Evolutionary conservation across 108 stramenopile species (phyloP).

Genomic region (Skeletonema menzelii): DNA sequence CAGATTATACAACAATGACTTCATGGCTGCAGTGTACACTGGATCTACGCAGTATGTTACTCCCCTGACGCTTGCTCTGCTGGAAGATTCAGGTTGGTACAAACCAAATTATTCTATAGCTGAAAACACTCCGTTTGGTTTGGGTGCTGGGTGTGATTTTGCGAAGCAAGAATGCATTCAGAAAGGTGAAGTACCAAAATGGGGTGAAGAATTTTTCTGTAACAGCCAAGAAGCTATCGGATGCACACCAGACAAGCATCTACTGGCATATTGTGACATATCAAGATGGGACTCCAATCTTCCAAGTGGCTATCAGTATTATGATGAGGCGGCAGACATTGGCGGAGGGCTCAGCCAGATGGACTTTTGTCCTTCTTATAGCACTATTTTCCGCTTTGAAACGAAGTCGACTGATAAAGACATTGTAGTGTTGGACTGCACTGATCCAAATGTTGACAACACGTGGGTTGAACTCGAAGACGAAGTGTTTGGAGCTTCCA

Average conservation of each 20-base stretch:
- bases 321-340: slow-evolving; percentile 18
- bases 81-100: slow-evolving; percentile 65
- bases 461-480: slow-evolving; percentile 21
- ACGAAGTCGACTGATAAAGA: slow-evolving; percentile 4
- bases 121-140: slow-evolving; percentile 43
- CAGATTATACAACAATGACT: slow-evolving; percentile 48
- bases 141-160: slow-evolving; percentile 61
- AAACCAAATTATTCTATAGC: slow-evolving; percentile 44
- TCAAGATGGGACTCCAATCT: slow-evolving; percentile 38
- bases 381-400: slow-evolving; percentile 33
- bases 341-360: slow-evolving; percentile 41
- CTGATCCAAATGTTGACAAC: slow-evolving; percentile 7
- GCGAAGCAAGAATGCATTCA: slow-evolving; percentile 47
- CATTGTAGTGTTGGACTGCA: slow-evolving; percentile 26
- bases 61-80: slow-evolving; percentile 51
- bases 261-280: slow-evolving; percentile 37
- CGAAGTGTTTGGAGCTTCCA: slow-evolving; percentile 28
- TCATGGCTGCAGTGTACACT: slow-evolving; percentile 51
- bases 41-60: slow-evolving; percentile 45
- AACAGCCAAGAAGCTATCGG: slow-evolving; percentile 15
- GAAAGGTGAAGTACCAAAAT: slow-evolving; percentile 35
- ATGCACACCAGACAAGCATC: slow-evolving; percentile 38
- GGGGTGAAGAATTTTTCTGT: slow-evolving; percentile 41
- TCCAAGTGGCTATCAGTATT: slow-evolving; percentile 42
- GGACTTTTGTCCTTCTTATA: slow-evolving; percentile 44